A percentile compares a stretch with the other conserved stretches of the same genome.
phyloP scores from a whole-genome alignment of 2,329 filamentous ascomycete species.

The Periconia digitata region DNA sequence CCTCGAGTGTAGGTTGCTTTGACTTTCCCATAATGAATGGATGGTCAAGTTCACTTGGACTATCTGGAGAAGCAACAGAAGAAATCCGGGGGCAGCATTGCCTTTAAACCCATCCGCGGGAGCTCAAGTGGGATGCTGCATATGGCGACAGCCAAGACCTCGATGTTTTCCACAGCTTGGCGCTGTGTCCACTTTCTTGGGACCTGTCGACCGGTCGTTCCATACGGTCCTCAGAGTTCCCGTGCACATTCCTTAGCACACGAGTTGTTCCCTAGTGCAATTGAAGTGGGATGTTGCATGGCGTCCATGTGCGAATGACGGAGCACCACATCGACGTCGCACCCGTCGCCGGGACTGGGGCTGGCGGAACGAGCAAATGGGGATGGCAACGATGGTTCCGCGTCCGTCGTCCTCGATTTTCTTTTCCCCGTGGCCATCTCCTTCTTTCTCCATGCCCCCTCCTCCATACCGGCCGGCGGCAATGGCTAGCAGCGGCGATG shows the following conservation, averaged over 20 bases:
- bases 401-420: no score
- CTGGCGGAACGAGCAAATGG: not conserved
- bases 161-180: not conserved
- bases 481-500: conserved; percentile 10
- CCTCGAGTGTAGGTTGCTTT: conserved; percentile 34
- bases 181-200: conserved; percentile 24
- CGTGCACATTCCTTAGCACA: not conserved
- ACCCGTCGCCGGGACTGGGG: not conserved
- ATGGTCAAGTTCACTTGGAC: conserved; percentile 20
- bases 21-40: conserved; percentile 42
- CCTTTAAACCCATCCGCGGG: conserved; percentile 26
- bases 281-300: not conserved
- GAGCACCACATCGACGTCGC: not conserved
- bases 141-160: conserved; percentile 2
- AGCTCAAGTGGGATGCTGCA: conserved; percentile 2
- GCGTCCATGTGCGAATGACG: not conserved
- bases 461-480: not conserved
- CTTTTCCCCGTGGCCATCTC: no score
- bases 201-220: conserved; percentile 12
- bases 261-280: not conserved
- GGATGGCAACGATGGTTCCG: no score
- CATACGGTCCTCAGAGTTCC: not conserved
- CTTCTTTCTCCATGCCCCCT: no score
- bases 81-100: conserved; percentile 27
- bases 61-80: conserved; percentile 30